Evolutionary conservation across 192 early-diverging fungal species (phyloP), one percentile per base, ranked within the genome.

Genomic region (Podila epicladia): DNA sequence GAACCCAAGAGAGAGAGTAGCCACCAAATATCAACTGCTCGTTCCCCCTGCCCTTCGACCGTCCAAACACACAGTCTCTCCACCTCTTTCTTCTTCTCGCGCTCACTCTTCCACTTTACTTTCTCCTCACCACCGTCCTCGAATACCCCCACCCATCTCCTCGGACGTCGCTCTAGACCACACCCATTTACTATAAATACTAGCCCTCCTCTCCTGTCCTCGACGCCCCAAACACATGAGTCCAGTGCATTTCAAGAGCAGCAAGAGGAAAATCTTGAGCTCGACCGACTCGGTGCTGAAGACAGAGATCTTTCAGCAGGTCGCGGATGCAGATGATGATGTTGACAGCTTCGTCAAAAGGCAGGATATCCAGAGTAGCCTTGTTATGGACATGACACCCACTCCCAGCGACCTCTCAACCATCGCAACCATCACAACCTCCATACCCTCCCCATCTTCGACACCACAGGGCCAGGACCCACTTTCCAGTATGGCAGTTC

Each of bases 401-500:
- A 45, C 41, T 15, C 15, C 50, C 35, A 24, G n/a, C 19, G 19
- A 13, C 5, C 35, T 37, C 26, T 22, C 20, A 4, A 26, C 53
- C 48, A 9, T 11, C 51, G 32, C 41, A 6, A 6, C 57, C 35
- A 59, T 37, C 9, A 19, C 24, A 35, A 20, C 38, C 8, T 17
- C 45, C 13, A 61, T 17, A 62, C 12, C 31, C 26, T 9, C 49
- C 4, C 19, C 71, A 1, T 20, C 63, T 0, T 9, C 60, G 26
- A 53, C 0, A 35, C 9, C 19, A 33, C 28, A 38, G 41, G 68
- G 22, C 60, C 57, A 76, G 45, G 13, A 29, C 26, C 74, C 74
- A 24, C 63, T 76, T 13, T 58, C 67, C 26, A 76, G 58, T 24
- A 12, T 65, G 0, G 41, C 63, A 35, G 68, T 76, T 29, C 74